A percentile compares a stretch with the other conserved stretches of the same genome.
Conservation (phyloP, 768 basidiomycete species). For the Boletus sp. region DNA sequence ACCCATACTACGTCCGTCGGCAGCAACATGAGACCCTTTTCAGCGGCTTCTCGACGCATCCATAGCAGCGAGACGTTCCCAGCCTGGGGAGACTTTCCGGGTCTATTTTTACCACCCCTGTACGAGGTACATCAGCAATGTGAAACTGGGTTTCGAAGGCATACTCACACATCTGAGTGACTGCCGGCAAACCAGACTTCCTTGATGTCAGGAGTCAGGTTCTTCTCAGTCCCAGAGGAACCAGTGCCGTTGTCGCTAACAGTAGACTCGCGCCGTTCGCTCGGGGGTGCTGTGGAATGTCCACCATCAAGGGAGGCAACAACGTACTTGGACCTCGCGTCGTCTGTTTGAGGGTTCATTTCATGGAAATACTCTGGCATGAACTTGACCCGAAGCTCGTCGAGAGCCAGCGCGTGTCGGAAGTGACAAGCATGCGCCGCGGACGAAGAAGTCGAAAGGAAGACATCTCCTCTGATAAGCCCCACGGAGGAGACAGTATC, state of each 20-base stretch:
- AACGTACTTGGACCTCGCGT: constrained; percentile 11
- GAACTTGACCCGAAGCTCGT: constrained; percentile 61
- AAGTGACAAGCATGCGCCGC: constrained; percentile 57
- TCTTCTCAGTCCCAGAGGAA: not conserved
- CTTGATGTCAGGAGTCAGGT: constrained; percentile 33
- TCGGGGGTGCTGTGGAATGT: not conserved
- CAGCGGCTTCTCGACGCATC: constrained; percentile 34
- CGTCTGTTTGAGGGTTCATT: constrained; percentile 22
- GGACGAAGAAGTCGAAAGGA: constrained; percentile 55
- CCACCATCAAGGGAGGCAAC: not conserved
- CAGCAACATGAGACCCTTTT: constrained; percentile 25
- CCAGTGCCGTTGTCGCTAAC: not conserved
- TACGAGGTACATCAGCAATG: not conserved
- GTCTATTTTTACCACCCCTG: constrained; percentile 26
- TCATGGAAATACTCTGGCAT: constrained; percentile 42
- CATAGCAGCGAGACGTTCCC: constrained; percentile 31
- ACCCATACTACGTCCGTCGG: constrained; percentile 29
- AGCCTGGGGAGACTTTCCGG: constrained; percentile 19
- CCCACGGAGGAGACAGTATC: constrained; percentile 70
- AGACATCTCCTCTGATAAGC: constrained; percentile 42
- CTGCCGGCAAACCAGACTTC: constrained; percentile 69
- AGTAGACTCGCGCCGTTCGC: not conserved
- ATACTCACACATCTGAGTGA: constrained; percentile 36
- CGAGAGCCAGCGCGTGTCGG: constrained; percentile 65
- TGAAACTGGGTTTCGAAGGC: not conserved